phyloP scores from a whole-genome alignment of 192 early-diverging fungal genomes.

The Backusella australiensis region DNA sequence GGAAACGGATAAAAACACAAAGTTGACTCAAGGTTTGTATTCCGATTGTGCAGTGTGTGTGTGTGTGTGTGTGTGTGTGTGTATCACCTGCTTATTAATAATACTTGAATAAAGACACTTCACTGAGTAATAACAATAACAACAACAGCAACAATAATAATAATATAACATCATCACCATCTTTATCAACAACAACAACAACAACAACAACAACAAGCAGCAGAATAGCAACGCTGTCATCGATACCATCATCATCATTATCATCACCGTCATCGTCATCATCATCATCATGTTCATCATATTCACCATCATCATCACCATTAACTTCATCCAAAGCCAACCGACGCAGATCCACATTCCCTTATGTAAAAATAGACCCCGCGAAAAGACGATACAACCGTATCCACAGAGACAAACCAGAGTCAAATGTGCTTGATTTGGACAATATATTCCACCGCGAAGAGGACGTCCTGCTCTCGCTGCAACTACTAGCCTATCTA shows the following conservation, averaged over 20 bases:
- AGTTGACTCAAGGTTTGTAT: constrained; percentile 19
- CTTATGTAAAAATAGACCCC: constrained; percentile 20
- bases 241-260: background rate
- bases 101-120: background rate
- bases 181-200: background rate
- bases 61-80: background rate
- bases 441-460: constrained; percentile 62
- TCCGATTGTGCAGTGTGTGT: constrained; percentile 18
- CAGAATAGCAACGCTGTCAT: background rate
- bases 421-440: background rate
- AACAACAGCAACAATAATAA: too few species aligned
- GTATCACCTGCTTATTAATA: background rate
- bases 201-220: background rate
- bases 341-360: constrained; percentile 20
- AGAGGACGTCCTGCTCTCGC: constrained; percentile 80
- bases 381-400: constrained; percentile 18
- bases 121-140: background rate
- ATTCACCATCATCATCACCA: constrained; percentile 8
- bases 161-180: background rate
- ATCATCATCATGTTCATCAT: background rate
- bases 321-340: background rate
- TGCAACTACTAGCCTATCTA: constrained; percentile 88
- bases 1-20: background rate
- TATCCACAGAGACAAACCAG: constrained; percentile 19
- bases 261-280: background rate